Conservation (phyloP, 192 early-diverging fungal species). For the Chytriomyces confervae region DNA sequence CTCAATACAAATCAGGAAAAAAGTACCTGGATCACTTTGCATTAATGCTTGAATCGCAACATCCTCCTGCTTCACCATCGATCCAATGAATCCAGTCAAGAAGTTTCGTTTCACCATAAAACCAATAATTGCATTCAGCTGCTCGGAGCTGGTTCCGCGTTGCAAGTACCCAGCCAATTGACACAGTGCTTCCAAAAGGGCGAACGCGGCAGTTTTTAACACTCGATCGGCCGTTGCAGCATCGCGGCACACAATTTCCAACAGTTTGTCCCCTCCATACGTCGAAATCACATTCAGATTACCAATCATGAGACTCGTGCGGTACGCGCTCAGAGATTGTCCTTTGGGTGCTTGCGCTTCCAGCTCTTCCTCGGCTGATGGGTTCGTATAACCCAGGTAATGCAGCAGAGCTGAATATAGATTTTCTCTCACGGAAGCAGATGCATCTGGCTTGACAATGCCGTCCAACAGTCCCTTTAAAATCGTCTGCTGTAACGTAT, state of each 20-base stretch:
- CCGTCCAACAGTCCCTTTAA: conserved; percentile 64
- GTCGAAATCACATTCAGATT: conserved; percentile 38
- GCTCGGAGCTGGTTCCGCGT: conserved; percentile 13
- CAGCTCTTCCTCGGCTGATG: conserved; percentile 29
- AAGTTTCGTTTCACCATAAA: conserved; percentile 56
- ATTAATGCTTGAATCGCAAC: conserved; percentile 41
- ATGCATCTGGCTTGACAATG: conserved; percentile 62
- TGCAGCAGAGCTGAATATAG: conserved; percentile 78
- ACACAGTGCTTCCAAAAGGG: conserved; percentile 73
- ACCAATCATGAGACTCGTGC: conserved; percentile 21
- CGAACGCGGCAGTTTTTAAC: conserved; percentile 87
- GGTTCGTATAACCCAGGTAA: conserved; percentile 68
- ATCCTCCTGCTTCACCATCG: conserved; percentile 50
- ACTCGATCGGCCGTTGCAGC: conserved; percentile 80
- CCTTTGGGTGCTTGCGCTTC: not conserved
- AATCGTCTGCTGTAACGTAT: conserved; percentile 44
- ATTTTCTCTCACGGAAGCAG: conserved; percentile 73
- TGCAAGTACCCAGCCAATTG: conserved; percentile 31
- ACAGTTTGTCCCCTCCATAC: conserved; percentile 68
- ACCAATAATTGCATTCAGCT: conserved; percentile 36
- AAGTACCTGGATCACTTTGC: conserved; percentile 39
- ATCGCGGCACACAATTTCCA: conserved; percentile 79
- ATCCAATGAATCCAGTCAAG: conserved; percentile 53
- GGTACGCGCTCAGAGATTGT: not conserved
- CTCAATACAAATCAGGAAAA: not conserved